Evolutionary conservation across 2,329 filamentous ascomycete genomes (phyloP), one percentile per base, ranked within the genome.

Genomic region (Ophiocordyceps camponoti-rufipedis): DNA sequence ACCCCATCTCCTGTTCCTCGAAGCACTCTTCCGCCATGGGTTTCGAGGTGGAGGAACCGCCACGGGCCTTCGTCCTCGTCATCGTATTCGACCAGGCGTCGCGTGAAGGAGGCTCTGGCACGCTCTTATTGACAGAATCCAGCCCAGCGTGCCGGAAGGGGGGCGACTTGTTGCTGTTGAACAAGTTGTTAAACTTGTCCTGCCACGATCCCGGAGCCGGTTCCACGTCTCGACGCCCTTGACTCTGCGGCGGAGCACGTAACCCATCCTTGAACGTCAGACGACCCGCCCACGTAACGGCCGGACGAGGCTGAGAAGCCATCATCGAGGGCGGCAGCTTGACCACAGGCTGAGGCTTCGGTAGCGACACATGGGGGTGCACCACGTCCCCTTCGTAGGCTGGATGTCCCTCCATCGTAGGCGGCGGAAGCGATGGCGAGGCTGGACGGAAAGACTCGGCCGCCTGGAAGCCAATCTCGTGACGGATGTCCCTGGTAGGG

Each of bases 1-100:
- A 87, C 4, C 82, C 82, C 67, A 83, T 83, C 58, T 87, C 82
- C 54, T 84, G 81, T 55, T 86, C 81, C 56, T 85, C 83, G 51
- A 88, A 88, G 51, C 84, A 85, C 49, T 84, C 80, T 50, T 86
- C 82, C 6, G 82, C 81, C 63, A 85, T 81, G 43, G 77, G 76
- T 55, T 80, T 83, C 4, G 77, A 78, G 14, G 68, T 69, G 18
- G 71, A 57, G 29, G 69, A 67, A 43, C 64, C 64, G 46, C 65
- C 61, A 42, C 66, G 66, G 28, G 59, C 57, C 16, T 55, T 65
- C 5, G 53, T 45, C 55, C 48, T 46, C 47, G 45, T 44, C 42
- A 5, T 23, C 23, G 23, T 23, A 23, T 23, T n/a, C n/a, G n/a
- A n/a, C n/a, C 71, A 65, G 35, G 68, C 62, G 42, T 65, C 60